Evolutionary conservation across 2,329 filamentous ascomycete genomes (phyloP).

Genomic region (Stagonosporopsis rhizophila): DNA sequence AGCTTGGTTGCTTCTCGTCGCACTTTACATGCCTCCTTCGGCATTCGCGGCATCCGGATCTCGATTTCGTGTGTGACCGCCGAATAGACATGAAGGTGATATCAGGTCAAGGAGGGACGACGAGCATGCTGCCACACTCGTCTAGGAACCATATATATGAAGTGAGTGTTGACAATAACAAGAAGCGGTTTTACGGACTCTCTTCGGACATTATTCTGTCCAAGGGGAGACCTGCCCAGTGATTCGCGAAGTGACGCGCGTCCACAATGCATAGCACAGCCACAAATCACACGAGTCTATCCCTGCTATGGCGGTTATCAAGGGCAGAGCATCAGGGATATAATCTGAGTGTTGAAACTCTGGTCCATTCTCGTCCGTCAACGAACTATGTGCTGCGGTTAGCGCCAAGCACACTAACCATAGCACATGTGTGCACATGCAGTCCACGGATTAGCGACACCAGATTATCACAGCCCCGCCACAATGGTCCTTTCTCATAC

Average conservation of each 20-base stretch:
- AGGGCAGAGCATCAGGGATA: no score
- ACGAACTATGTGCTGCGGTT: no score
- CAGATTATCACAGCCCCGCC: no score
- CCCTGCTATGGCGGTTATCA: no score
- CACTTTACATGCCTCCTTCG: conserved; percentile 20
- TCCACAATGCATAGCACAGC: background rate
- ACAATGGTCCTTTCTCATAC: no score
- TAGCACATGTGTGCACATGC: no score
- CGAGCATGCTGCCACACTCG: background rate
- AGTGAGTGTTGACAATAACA: background rate
- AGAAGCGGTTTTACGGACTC: background rate
- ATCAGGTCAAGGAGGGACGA: conserved; percentile 14
- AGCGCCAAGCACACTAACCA: no score
- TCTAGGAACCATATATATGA: background rate
- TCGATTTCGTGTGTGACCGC: conserved; percentile 17
- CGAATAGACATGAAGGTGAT: background rate
- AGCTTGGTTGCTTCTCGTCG: conserved; percentile 15
- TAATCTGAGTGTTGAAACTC: no score
- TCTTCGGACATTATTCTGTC: background rate
- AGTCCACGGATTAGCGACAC: no score
- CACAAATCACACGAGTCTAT: no score
- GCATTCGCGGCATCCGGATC: conserved; percentile 18
- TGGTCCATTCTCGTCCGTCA: no score
- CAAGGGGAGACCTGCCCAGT: background rate
- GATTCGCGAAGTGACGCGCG: background rate